Conservation (phyloP, 2,329 filamentous ascomycete species). For the Hymenoscyphus albidus region DNA sequence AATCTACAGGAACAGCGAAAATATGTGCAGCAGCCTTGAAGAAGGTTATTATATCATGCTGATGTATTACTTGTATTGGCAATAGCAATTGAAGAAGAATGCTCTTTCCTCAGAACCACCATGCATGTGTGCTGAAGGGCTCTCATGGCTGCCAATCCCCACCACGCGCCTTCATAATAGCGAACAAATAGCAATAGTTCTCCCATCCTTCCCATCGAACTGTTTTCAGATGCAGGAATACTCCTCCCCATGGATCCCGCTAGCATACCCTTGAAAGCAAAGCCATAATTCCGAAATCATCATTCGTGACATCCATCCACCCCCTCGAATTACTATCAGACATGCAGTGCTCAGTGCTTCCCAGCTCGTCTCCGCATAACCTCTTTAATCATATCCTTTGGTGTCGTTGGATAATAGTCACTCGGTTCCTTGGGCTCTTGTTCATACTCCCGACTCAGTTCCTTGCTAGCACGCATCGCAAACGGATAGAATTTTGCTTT, state of each 20-base stretch:
- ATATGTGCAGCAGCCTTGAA: neutral
- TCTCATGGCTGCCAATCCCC: too few relatives aligned
- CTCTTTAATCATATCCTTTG: constrained; percentile 3
- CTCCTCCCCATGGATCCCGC: neutral
- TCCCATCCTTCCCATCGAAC: too few relatives aligned
- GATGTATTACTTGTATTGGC: too few relatives aligned
- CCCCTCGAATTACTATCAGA: too few relatives aligned
- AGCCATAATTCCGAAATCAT: neutral
- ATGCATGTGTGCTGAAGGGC: too few relatives aligned
- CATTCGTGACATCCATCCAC: neutral
- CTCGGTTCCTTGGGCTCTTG: neutral
- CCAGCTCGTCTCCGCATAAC: neutral
- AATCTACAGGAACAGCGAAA: neutral
- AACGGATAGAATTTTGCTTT: neutral
- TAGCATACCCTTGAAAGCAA: neutral
- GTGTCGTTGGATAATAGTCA: neutral
- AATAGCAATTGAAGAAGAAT: too few relatives aligned
- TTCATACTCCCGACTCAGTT: neutral
- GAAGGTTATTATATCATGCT: too few relatives aligned
- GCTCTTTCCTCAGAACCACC: too few relatives aligned
- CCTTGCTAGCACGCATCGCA: neutral
- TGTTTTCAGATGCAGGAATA: neutral
- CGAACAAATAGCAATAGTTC: too few relatives aligned
- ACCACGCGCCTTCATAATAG: too few relatives aligned
- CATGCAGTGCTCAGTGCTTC: neutral